These are phyloP conservation scores for Punctularia strigosozonata DNA, from an alignment of 768 basidiomycete species.

Conservation along the genomic window DNA sequence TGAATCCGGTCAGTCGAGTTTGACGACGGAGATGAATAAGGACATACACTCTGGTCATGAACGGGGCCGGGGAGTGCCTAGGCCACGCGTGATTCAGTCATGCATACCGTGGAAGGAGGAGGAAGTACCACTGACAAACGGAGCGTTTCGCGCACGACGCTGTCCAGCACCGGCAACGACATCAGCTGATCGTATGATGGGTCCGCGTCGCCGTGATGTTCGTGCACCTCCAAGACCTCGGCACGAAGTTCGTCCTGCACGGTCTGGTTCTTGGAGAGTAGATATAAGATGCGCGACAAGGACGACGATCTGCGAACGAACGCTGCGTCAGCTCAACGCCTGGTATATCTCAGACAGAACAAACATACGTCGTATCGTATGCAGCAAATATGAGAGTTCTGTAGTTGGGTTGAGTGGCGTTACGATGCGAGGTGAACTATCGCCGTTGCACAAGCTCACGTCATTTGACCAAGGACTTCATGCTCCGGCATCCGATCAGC, in stretches of 20 bases:
- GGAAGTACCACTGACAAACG: slow-evolving; percentile 2
- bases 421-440: too few species aligned
- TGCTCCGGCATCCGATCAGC: not conserved
- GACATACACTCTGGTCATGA: not conserved
- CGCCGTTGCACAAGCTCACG: too few species aligned
- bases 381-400: slow-evolving; percentile 5
- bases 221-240: not conserved
- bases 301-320: too few species aligned
- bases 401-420: not conserved
- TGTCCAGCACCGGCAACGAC: slow-evolving; percentile 1
- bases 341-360: too few species aligned
- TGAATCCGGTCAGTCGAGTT: not conserved
- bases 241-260: not conserved
- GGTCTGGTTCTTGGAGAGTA: slow-evolving; percentile 1
- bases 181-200: not conserved
- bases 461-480: slow-evolving; percentile 1
- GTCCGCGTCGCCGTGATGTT: slow-evolving; percentile 4
- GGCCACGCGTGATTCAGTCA: not conserved
- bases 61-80: slow-evolving; percentile 21
- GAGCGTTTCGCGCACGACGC: slow-evolving; percentile 5
- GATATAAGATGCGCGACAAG: slow-evolving; percentile 3
- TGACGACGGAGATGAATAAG: not conserved
- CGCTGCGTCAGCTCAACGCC: too few species aligned
- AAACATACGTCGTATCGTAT: slow-evolving; percentile 4
- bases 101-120: not conserved